Evolutionary conservation across 257 asterid species (phyloP), one percentile per base, ranked within the genome.

Genomic region (Ilex asprella): DNA sequence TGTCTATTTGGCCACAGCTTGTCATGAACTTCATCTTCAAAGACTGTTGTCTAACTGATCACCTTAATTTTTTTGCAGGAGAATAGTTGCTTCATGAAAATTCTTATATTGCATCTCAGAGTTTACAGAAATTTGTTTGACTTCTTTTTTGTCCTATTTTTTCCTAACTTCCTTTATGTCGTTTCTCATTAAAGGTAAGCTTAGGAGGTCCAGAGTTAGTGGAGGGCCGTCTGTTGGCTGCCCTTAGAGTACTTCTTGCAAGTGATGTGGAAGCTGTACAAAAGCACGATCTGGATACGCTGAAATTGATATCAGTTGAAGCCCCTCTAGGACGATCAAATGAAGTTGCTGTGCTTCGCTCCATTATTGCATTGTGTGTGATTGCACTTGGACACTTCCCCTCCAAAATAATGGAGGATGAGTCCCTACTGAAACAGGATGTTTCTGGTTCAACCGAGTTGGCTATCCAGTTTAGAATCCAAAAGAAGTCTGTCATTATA

Each of bases 321-420:
- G 80, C 94, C 54, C 96, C 97, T 21, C 77, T 89, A 10, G 99
- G 86, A 66, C 66, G 55, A 55, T 58, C 84, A 2, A 85, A 67
- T 21, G 95, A 93, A 68, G 67, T 80, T 7, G 78, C 89, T 10
- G 83, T 71, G 39, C 67, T 89, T 30, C 95, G 92, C 59, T 82
- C 93, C 39, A 30, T 87, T 31, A 74, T 85, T 15, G 94, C 97
- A 6, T 79, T 89, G 30, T 89, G 96, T 57, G 84, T 84, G 61
- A 93, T 89, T 29, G 95, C 92, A 0, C 82, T 93, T 1, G 82
- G 67, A 59, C 94, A 87, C 71, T 93, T 93, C 71, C 94, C 97
- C 0, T 84, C 95, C 35, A 85, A 93, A 67, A 82, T 93, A 73
- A 87, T 78, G 94, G 99, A 93, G 65, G 99, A 89, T 10, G 95